These are phyloP conservation scores for Leishmania amazonensis DNA, from an alignment of 208 protist genomes.

Conservation along the genomic window DNA sequence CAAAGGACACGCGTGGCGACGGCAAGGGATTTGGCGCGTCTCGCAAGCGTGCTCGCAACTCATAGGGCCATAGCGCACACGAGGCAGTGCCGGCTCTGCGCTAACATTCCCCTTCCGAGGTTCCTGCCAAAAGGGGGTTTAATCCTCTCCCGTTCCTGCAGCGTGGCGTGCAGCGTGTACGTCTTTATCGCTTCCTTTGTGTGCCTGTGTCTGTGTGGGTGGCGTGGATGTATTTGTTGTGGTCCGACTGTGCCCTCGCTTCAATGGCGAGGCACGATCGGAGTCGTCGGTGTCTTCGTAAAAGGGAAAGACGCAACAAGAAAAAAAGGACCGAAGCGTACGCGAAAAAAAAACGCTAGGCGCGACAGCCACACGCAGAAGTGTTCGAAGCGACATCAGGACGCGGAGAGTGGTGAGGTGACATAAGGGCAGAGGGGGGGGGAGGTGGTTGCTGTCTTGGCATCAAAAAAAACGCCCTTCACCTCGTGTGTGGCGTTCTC, in stretches of 20 bases:
- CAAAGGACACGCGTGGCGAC: constrained; percentile 71
- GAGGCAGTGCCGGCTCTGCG: background rate
- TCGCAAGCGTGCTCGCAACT: constrained; percentile 37
- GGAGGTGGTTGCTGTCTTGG: background rate
- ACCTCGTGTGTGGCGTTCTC: background rate
- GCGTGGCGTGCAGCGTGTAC: background rate
- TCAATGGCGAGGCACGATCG: background rate
- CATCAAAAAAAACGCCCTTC: background rate
- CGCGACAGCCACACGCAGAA: background rate
- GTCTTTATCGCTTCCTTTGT: background rate
- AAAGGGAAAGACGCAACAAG: background rate
- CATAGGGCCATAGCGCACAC: background rate
- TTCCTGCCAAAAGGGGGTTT: background rate
- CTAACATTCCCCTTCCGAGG: no score
- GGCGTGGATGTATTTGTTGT: background rate
- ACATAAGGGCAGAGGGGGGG: background rate
- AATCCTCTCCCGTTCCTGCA: background rate
- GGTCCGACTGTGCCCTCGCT: background rate
- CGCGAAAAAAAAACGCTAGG: background rate
- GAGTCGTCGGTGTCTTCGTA: constrained; percentile 13
- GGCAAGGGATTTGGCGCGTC: constrained; percentile 80
- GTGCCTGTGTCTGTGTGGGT: constrained; percentile 12
- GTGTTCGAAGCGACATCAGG: background rate
- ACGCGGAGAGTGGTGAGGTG: background rate
- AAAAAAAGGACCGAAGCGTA: background rate